Base-by-base conservation (phyloP, 352 stramenopile genomes). In the Pythium plurisporium region DNA sequence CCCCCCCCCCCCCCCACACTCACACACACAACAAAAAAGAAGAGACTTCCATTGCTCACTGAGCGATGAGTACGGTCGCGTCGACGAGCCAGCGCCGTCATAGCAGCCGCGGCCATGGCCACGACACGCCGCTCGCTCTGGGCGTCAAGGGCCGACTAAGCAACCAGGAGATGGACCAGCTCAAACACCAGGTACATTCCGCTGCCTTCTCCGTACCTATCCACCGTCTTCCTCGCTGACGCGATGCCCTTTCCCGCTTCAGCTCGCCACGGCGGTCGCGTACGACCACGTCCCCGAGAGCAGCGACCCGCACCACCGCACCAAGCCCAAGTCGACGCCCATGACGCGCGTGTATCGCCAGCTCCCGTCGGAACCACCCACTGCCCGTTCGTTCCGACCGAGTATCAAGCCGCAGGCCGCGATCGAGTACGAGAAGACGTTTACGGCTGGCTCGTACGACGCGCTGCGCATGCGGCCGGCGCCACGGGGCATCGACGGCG, bases 91-190 rank as follows among this genome's bases (percentile, higher is more conserved):
- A n/a, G n/a, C n/a, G n/a, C n/a, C n/a, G n/a, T n/a, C n/a, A n/a
- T n/a, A n/a, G n/a, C n/a, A n/a, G n/a, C n/a, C n/a, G 38, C 7
- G 19, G 38, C 19, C n/a, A 14, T 11, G n/a, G n/a, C 12, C 9
- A 7, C 19, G 41, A 50, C 4, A 27, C 48, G 5, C 22, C 38
- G 19, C 55, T 80, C 10, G 42, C 41, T 25, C 59, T 84, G 17
- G 67, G 73, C 7, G 62, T 82, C 7, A 83, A 83, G 59, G 72
- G 72, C 33, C 53, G 69, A 25, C 59, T 87, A 27, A 89, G 64
- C 36, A 86, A 86, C 60, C 72, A 86, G 44, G 77, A 89, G 55
- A 86, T 91, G 70, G 77, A 89, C 29, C 55, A 76, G 54, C 72
- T 89, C 41, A 72, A 74, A 19, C 64, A 69, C 40, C 66, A 81